Evolutionary conservation across 116 monocot species (phyloP), one percentile per base, ranked within the genome.

Genomic region (Papilionanthe hybrid): DNA sequence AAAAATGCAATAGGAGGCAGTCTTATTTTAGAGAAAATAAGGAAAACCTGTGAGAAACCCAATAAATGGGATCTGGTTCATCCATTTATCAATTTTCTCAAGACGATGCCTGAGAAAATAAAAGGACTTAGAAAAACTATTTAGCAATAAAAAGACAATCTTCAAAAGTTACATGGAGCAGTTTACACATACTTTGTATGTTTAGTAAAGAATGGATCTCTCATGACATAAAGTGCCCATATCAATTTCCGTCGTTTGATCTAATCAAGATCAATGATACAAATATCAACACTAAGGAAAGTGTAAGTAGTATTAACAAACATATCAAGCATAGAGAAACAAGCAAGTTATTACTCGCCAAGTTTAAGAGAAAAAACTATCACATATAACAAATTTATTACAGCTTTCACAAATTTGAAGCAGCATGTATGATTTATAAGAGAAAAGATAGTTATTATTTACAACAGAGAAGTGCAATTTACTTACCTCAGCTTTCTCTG

Each of bases 141-240:
- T 7, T n/a, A 5, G 5, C 29, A 23, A 63, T 20, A 75, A 48
- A 77, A 37, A 45, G 9, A 57, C 41, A 41, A 77, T 32, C 25
- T 19, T 55, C 6, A 8, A 77, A 20, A 20, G 30, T 19, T 41
- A 57, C 27, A 45, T 17, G 29, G n/a, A 43, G 41, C 25, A 22
- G 17, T 58, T 1, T 72, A 78, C 41, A 45, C 75, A 79, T 87
- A 96, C 93, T 86, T 91, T 42, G 89, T 92, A 79, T 96, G 88
- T 43, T 76, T 83, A 78, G 86, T 81, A 79, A 96, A 96, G 81
- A 93, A 93, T 80, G 96, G 96, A 84, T 96, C 96, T 84, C 96
- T 86, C 85, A 96, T 87, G 77, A 96, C 55, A 57, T 96, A 93
- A 27, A 96, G 89, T 67, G 92, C 96, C 85, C 85, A 96, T 60